Base-by-base conservation (phyloP, 768 basidiomycete genomes). In the Tremella mesenterica region DNA sequence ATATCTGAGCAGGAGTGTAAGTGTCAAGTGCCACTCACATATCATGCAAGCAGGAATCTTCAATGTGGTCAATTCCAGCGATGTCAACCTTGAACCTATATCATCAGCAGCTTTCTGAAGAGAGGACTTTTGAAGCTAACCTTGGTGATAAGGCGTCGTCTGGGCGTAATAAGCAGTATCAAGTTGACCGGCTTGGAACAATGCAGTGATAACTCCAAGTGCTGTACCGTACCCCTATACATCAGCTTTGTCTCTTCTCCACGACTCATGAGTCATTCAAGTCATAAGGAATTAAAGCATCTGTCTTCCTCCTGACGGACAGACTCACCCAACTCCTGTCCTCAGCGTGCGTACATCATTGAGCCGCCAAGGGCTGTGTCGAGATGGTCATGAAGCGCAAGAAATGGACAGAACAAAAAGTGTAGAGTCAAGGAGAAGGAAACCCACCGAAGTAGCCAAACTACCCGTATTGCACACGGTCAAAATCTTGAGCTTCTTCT, bases 401-500 rank as follows among this genome's bases (percentile, higher is more conserved):
- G n/a, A n/a, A n/a, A n/a, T n/a, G n/a, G n/a, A n/a, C n/a, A n/a
- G n/a, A n/a, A n/a, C n/a, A n/a, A n/a, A n/a, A n/a, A n/a, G n/a
- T n/a, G n/a, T n/a, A n/a, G n/a, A n/a, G n/a, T n/a, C n/a, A n/a
- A n/a, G 4, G 10, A 20, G 30, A 27, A 33, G 49, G 23, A 25
- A 4, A 60, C 84, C 51, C 61, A 90, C 90, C 27, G 90, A 93
- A 9, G 91, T 95, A 1, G 93, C 92, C 58, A 97, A 79, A 21
- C 86, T 88, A 3, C 92, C 92, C n/a, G 92, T 97, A 72, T 96
- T 96, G 76, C 92, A 96, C 10, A 96, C 88, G 3, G 92, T 95
- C 72, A 95, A 76, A 18, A 93, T 81, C 67, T 87, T 90, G 53
- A 95, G 72, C 33, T 76, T 78, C 41, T 76, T 38, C 77, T 78